phyloP scores from a whole-genome alignment of 352 stramenopile genomes.

The Globisporangium apiculatum region DNA sequence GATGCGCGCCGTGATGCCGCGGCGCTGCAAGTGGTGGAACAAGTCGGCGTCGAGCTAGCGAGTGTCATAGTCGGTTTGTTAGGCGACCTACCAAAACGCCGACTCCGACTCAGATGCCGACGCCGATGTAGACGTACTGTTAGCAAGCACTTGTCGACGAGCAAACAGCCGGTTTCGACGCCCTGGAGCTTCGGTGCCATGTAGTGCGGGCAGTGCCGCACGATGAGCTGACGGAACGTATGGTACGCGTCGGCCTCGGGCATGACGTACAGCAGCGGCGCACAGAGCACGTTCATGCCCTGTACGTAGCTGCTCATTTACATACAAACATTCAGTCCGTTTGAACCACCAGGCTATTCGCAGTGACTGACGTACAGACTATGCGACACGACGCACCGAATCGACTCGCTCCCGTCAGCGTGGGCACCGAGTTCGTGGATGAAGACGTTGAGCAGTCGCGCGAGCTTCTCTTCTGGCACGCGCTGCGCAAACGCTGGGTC shows the following conservation, averaged over 20 bases:
- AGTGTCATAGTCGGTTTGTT: neutral
- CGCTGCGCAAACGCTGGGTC: constrained; percentile 83
- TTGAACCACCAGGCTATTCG: too few species aligned
- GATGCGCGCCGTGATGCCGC: constrained; percentile 76
- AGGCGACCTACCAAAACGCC: too few species aligned
- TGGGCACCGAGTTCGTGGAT: constrained; percentile 72
- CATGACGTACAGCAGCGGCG: constrained; percentile 89
- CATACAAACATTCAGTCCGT: neutral
- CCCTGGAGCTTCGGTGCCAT: constrained; percentile 84
- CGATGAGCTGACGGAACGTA: constrained; percentile 85
- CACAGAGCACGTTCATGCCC: constrained; percentile 90
- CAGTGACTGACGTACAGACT: too few species aligned
- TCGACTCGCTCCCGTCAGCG: neutral
- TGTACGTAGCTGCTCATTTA: constrained; percentile 75
- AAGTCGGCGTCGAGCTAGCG: constrained; percentile 67
- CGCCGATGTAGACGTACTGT: constrained; percentile 22
- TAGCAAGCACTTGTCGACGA: constrained; percentile 78
- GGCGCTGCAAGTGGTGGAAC: constrained; percentile 66
- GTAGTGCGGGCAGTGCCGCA: constrained; percentile 85
- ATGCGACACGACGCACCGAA: neutral
- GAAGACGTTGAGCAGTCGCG: constrained; percentile 88
- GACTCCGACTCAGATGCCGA: too few species aligned
- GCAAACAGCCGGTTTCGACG: constrained; percentile 69
- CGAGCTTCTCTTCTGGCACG: constrained; percentile 89
- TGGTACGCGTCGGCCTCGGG: constrained; percentile 88